phyloP scores from a whole-genome alignment of 176 grass and related monocot genomes.

The Canna indica region DNA sequence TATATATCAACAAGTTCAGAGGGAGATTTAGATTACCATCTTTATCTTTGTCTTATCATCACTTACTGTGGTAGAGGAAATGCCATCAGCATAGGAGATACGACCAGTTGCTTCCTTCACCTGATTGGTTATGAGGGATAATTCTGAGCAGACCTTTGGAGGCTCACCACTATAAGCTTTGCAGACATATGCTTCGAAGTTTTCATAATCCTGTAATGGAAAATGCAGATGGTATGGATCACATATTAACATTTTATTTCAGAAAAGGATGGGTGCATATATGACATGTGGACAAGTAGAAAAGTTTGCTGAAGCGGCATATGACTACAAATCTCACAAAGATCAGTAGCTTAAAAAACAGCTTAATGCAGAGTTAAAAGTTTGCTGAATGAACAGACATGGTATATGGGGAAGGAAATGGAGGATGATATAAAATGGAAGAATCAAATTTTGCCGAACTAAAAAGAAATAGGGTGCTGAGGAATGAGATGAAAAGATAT shows the following conservation, averaged over 20 bases:
- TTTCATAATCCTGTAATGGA: constrained; percentile 53
- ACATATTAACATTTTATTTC: neutral
- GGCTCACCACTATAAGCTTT: constrained; percentile 59
- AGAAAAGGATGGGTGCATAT: neutral
- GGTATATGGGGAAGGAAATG: neutral
- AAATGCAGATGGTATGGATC: neutral
- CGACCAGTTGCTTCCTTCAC: constrained; percentile 15
- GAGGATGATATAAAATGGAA: too few species aligned
- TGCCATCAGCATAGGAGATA: constrained; percentile 26
- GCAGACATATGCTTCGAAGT: constrained; percentile 60
- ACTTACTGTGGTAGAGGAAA: neutral
- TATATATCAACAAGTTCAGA: neutral
- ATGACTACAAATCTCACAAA: neutral
- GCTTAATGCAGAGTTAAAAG: neutral
- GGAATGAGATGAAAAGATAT: neutral
- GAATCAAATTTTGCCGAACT: too few species aligned
- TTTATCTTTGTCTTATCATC: constrained; percentile 13
- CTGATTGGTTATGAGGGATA: constrained; percentile 10
- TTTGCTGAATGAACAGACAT: neutral
- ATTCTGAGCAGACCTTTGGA: constrained; percentile 40
- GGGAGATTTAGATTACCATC: constrained; percentile 8
- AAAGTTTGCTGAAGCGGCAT: too few species aligned
- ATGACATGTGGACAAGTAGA: neutral
- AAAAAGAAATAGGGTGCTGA: too few species aligned
- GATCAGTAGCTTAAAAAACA: neutral